Evolutionary conservation across 116 monocot species (phyloP).

Genomic region (Zostera marina): DNA sequence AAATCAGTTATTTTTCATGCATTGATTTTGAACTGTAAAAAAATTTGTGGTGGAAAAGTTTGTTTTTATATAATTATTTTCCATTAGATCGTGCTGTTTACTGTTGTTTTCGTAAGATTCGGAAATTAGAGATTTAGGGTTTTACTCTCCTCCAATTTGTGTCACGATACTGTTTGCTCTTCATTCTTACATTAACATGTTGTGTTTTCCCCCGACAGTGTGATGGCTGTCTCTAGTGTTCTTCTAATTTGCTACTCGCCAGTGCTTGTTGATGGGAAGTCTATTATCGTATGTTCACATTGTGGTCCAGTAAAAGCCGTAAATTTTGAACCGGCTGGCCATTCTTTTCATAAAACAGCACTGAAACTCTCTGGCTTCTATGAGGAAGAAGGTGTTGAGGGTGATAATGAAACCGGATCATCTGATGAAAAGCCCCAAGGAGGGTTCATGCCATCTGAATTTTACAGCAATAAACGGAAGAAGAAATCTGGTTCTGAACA

Average conservation of each 20-base stretch:
- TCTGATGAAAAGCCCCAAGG: slow-evolving; percentile 62
- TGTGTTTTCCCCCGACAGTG: neutral
- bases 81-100: too few relatives aligned
- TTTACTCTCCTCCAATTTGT: too few relatives aligned
- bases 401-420: slow-evolving; percentile 42
- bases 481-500: slow-evolving; percentile 61
- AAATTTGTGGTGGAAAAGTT: too few relatives aligned
- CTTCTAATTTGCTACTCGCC: slow-evolving; percentile 50
- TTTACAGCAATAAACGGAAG: slow-evolving; percentile 60
- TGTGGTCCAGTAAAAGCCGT: slow-evolving; percentile 53
- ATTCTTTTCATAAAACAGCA: slow-evolving; percentile 72
- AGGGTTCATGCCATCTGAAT: slow-evolving; percentile 38
- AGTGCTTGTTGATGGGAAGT: slow-evolving; percentile 54
- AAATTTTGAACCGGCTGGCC: slow-evolving; percentile 77
- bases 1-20: too few relatives aligned
- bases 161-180: neutral
- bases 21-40: too few relatives aligned
- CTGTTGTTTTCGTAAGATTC: too few relatives aligned
- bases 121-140: too few relatives aligned
- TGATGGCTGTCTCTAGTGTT: neutral
- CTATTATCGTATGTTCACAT: slow-evolving; percentile 56
- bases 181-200: neutral
- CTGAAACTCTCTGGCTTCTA: slow-evolving; percentile 41
- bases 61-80: too few relatives aligned
- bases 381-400: slow-evolving; percentile 61